A percentile compares a stretch with the other conserved stretches of the same genome.
Conservation (phyloP, 2,329 filamentous ascomycete genomes). For the Fusarium sarcochroum region DNA sequence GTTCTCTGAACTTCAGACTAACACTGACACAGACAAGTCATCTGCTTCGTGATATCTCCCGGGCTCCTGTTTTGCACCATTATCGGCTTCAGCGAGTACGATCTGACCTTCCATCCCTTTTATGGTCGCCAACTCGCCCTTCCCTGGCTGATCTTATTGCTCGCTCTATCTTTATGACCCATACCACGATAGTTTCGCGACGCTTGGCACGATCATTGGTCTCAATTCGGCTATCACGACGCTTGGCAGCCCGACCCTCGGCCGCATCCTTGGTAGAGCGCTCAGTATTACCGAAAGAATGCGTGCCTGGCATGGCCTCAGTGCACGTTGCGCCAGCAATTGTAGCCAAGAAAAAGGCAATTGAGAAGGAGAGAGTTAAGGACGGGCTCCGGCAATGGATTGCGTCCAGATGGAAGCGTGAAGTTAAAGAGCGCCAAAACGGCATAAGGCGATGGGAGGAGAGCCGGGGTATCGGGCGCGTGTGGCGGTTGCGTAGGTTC, state of each 20-base stretch:
- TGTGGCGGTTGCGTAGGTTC: constrained; percentile 73
- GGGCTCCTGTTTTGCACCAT: constrained; percentile 75
- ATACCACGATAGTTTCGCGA: constrained; percentile 75
- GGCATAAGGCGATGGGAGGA: constrained; percentile 64
- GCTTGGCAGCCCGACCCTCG: constrained; percentile 71
- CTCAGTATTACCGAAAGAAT: constrained; percentile 76
- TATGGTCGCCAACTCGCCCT: constrained; percentile 70
- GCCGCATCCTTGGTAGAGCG: constrained; percentile 72
- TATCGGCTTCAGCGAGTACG: constrained; percentile 72
- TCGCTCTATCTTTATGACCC: constrained; percentile 76
- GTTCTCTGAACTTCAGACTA: constrained; percentile 31
- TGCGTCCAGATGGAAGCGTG: constrained; percentile 68
- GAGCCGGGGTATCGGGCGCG: constrained; percentile 66
- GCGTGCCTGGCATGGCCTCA: constrained; percentile 62
- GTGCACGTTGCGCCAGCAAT: constrained; percentile 69
- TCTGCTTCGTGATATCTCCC: constrained; percentile 72
- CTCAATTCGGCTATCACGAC: constrained; percentile 74
- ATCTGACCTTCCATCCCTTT: constrained; percentile 66
- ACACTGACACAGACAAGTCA: constrained; percentile 67
- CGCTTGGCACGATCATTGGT: constrained; percentile 74
- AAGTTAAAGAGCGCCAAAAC: constrained; percentile 66
- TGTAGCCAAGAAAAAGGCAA: constrained; percentile 71
- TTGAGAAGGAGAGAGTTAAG: constrained; percentile 78
- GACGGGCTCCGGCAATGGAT: constrained; percentile 76
- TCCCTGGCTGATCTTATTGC: constrained; percentile 73